These are phyloP conservation scores for Phalaenopsis aphrodite DNA, from an alignment of 106 monocot genomes.

Conservation along the genomic window DNA sequence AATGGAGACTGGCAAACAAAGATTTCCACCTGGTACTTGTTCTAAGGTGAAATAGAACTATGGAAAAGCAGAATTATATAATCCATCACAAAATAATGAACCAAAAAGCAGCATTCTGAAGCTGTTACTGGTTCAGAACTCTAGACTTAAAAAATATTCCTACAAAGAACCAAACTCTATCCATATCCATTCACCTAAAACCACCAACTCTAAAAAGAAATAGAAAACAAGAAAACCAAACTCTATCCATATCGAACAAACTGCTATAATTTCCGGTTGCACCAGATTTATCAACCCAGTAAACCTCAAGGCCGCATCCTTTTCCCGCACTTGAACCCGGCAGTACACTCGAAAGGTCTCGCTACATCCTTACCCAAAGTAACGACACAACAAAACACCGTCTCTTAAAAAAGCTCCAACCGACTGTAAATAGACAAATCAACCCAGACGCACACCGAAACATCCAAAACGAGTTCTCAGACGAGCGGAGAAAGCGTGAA, in stretches of 20 bases:
- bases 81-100: no score
- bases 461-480: background rate
- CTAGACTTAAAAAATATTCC: background rate
- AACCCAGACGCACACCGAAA: background rate
- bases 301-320: background rate
- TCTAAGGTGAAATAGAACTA: background rate
- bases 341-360: background rate
- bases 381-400: background rate
- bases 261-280: background rate
- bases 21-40: no score
- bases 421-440: background rate
- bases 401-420: background rate
- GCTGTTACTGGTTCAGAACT: background rate
- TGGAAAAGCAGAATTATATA: background rate
- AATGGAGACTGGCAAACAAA: no score
- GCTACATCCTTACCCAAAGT: no score
- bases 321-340: background rate
- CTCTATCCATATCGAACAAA: background rate
- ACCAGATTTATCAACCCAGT: background rate
- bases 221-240: background rate
- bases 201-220: background rate
- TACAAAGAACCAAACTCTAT: background rate
- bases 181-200: background rate
- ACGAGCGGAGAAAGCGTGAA: background rate
- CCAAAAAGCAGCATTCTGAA: no score